A percentile compares a stretch with the other conserved stretches of the same genome.
phyloP scores from a whole-genome alignment of 495 filamentous ascomycete genomes.

The Aspergillus indologenus region DNA sequence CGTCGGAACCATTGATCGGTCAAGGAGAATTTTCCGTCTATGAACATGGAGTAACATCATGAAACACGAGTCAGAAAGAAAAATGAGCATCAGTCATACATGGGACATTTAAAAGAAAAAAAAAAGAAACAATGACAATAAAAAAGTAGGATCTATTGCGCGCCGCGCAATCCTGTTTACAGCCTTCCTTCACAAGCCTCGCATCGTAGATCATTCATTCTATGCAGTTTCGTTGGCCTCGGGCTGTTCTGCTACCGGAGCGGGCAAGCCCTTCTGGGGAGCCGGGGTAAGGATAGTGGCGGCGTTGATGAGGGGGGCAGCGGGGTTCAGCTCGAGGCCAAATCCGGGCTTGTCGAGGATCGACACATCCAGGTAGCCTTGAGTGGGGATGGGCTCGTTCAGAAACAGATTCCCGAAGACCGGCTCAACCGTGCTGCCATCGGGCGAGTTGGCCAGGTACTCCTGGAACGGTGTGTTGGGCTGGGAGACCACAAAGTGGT shows the following conservation, averaged over 20 bases:
- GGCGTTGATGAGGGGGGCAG: slow-evolving; percentile 73
- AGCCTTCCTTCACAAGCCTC: too few relatives aligned
- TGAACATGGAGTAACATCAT: neutral
- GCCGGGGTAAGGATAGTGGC: slow-evolving; percentile 66
- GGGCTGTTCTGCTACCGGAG: slow-evolving; percentile 30
- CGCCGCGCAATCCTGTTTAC: too few relatives aligned
- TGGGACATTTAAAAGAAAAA: slow-evolving; percentile 2
- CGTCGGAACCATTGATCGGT: neutral
- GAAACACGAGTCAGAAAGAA: neutral
- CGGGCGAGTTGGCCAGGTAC: slow-evolving; percentile 87
- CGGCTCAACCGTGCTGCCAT: slow-evolving; percentile 81
- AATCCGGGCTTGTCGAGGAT: slow-evolving; percentile 88
- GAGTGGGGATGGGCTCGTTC: slow-evolving; percentile 83
- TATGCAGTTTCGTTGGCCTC: slow-evolving; percentile 27
- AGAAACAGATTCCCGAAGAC: slow-evolving; percentile 89
- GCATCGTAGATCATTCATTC: neutral
- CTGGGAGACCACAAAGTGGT: slow-evolving; percentile 91
- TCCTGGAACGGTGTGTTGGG: slow-evolving; percentile 91
- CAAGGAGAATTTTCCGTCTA: neutral
- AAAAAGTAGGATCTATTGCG: too few relatives aligned
- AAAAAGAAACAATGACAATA: neutral
- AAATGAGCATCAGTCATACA: neutral
- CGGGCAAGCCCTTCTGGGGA: slow-evolving; percentile 57
- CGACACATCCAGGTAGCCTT: slow-evolving; percentile 73
- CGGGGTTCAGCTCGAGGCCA: slow-evolving; percentile 79